Conservation (phyloP, 208 protist species). For the Angomonas deanei region DNA sequence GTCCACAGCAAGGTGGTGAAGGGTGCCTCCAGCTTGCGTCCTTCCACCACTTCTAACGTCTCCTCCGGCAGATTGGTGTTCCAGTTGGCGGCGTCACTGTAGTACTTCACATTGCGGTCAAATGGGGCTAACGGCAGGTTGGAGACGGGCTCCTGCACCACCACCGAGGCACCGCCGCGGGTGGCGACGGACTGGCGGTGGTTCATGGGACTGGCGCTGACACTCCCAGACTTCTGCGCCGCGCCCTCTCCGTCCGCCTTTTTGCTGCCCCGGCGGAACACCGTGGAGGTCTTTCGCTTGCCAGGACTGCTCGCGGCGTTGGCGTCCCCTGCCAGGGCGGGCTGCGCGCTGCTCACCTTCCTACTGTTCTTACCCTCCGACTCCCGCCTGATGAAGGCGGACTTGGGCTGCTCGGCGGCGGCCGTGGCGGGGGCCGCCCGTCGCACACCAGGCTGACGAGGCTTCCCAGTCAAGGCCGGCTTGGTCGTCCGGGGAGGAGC, state of each 20-base stretch:
- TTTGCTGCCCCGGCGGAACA: not conserved
- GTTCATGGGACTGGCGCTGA: not conserved
- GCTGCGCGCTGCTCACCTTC: not conserved
- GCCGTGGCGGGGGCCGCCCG: not conserved
- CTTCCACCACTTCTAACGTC: constrained; percentile 40
- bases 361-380: not conserved
- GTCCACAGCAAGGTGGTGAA: constrained; percentile 63
- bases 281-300: not conserved
- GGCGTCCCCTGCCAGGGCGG: not conserved
- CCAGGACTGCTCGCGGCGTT: not conserved
- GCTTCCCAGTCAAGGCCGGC: not conserved
- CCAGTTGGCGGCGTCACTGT: constrained; percentile 14
- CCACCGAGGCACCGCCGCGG: not conserved
- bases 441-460: not conserved
- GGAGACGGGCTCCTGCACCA: not conserved
- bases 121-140: not conserved
- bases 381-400: not conserved
- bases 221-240: not conserved
- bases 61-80: constrained; percentile 15
- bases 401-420: not conserved
- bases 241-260: not conserved
- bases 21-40: constrained; percentile 46
- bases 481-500: not conserved
- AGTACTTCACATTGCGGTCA: constrained; percentile 1
- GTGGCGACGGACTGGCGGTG: not conserved